Evolutionary conservation across 1,284 basidiomycete genomes (phyloP).

Genomic region (Cryptococcus sp.): DNA sequence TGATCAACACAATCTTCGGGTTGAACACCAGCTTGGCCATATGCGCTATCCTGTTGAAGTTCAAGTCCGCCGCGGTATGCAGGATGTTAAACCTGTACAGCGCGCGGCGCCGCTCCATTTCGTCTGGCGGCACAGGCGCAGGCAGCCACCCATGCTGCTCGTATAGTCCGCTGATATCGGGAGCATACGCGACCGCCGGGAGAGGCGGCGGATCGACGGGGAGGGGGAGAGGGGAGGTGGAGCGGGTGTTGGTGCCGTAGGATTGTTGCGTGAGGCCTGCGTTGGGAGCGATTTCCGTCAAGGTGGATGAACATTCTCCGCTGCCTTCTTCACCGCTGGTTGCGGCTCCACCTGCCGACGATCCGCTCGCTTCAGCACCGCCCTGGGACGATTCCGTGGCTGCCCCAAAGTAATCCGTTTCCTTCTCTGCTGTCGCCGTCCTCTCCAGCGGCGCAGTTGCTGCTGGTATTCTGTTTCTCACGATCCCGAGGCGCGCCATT

Average conservation of each 20-base stretch:
- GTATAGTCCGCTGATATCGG: conserved; percentile 52
- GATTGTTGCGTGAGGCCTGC: background rate
- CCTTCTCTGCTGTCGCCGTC: conserved; percentile 15
- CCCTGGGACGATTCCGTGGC: conserved; percentile 11
- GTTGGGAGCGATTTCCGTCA: conserved; percentile 23
- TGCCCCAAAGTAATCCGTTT: conserved; percentile 40
- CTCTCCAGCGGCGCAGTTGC: conserved; percentile 44
- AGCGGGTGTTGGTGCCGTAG: conserved; percentile 53
- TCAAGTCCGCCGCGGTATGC: conserved; percentile 75
- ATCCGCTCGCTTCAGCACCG: no score
- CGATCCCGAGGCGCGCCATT: conserved; percentile 15
- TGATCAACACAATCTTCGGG: conserved; percentile 78
- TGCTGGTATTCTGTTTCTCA: conserved; percentile 30
- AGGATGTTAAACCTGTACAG: conserved; percentile 80
- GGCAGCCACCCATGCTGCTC: conserved; percentile 68
- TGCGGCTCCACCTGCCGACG: no score
- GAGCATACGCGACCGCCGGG: conserved; percentile 17
- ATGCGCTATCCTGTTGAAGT: conserved; percentile 86
- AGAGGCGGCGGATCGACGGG: conserved; percentile 1
- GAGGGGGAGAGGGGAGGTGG: background rate
- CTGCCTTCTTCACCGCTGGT: background rate
- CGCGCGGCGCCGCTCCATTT: conserved; percentile 71
- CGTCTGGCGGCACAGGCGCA: conserved; percentile 75
- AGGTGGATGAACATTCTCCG: conserved; percentile 28
- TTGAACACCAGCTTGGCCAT: conserved; percentile 90